phyloP scores from a whole-genome alignment of 2,329 filamentous ascomycete genomes.

The Nemania diffusa region DNA sequence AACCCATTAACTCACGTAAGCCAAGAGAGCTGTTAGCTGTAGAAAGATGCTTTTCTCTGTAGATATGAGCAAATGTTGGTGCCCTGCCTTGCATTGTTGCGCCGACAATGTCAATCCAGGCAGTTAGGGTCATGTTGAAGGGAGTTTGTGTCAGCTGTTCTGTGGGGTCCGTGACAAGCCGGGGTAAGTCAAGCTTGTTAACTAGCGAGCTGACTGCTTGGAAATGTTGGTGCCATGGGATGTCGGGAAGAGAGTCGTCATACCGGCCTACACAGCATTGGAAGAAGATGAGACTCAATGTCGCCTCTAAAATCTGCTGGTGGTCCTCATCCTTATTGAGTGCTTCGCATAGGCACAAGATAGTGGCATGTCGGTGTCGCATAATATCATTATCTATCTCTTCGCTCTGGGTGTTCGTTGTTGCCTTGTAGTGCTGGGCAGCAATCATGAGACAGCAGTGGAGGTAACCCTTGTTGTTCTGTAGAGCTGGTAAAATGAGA shows the following conservation, averaged over 20 bases:
- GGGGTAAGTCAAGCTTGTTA: constrained; percentile 82
- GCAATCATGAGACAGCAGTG: constrained; percentile 96
- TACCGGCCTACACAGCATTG: constrained; percentile 90
- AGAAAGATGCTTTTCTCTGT: constrained; percentile 91
- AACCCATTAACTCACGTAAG: constrained; percentile 93
- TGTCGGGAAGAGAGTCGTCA: constrained; percentile 86
- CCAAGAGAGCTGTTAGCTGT: constrained; percentile 70
- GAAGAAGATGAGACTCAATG: constrained; percentile 95
- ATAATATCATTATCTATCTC: constrained; percentile 91
- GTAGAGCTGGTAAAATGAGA: constrained; percentile 85
- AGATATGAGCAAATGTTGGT: constrained; percentile 92
- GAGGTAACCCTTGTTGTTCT: constrained; percentile 91
- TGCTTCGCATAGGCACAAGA: constrained; percentile 84
- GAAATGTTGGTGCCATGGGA: constrained; percentile 97
- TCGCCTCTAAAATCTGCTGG: constrained; percentile 88
- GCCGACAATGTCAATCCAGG: constrained; percentile 98
- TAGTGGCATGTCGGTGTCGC: constrained; percentile 88
- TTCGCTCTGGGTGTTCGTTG: constrained; percentile 71
- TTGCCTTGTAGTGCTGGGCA: constrained; percentile 89
- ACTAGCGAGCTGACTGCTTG: constrained; percentile 88
- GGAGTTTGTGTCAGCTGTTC: constrained; percentile 73
- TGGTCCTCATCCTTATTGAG: constrained; percentile 84
- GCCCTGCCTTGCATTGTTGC: constrained; percentile 89
- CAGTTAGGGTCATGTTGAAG: constrained; percentile 93
- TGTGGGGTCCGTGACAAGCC: constrained; percentile 69